Evolutionary conservation across 2,329 filamentous ascomycete genomes (phyloP).

Genomic region (Trichoderma sp.): DNA sequence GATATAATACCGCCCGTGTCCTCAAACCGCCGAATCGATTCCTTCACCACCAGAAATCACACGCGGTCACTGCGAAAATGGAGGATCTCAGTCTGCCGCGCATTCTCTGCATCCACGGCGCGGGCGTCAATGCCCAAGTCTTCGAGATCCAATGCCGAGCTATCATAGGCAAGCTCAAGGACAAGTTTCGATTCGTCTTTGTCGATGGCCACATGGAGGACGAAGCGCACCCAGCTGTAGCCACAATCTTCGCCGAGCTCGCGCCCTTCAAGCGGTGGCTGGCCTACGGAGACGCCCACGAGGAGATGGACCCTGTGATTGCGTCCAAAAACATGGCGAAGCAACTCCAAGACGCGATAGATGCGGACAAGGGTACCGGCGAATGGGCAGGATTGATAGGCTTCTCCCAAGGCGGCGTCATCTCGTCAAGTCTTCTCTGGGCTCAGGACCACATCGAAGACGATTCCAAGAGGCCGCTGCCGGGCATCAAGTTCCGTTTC

Average conservation of each 20-base stretch:
- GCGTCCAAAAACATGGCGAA: conserved; percentile 44
- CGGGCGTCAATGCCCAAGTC: conserved; percentile 70
- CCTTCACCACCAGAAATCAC: neutral
- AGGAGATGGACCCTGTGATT: conserved; percentile 43
- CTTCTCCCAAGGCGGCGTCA: conserved; percentile 67
- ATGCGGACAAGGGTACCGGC: conserved; percentile 55
- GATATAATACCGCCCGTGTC: neutral
- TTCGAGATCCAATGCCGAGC: conserved; percentile 69
- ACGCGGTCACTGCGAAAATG: neutral
- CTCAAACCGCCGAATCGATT: neutral
- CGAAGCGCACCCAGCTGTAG: conserved; percentile 61
- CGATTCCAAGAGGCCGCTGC: conserved; percentile 25
- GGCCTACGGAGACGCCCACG: conserved; percentile 61
- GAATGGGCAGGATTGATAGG: conserved; percentile 63
- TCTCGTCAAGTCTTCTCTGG: conserved; percentile 60
- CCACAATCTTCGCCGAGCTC: conserved; percentile 63
- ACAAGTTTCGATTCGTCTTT: conserved; percentile 70
- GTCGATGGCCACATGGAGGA: conserved; percentile 69
- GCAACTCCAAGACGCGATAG: conserved; percentile 50
- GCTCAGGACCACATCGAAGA: conserved; percentile 54
- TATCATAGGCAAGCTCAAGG: conserved; percentile 47
- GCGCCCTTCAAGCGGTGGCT: conserved; percentile 67
- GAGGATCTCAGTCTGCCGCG: conserved; percentile 53
- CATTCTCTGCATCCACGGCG: conserved; percentile 80
- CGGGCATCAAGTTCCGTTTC: conserved; percentile 34